phyloP scores from a whole-genome alignment of 2,329 filamentous ascomycete species.

The Teratosphaeriaceae sp. region DNA sequence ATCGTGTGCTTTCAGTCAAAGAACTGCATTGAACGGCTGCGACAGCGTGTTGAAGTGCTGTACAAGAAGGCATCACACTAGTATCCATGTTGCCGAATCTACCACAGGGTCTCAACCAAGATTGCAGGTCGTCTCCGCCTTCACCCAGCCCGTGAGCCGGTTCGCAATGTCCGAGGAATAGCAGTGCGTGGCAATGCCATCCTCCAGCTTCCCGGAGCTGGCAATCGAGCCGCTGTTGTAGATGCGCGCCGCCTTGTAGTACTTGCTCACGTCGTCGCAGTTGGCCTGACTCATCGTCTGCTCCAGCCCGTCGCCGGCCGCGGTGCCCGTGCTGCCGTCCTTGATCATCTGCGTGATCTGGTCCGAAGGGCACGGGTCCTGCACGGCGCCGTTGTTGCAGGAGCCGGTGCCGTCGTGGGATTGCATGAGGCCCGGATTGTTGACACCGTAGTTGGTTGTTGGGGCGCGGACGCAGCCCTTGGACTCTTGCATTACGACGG shows the following conservation, averaged over 20 bases:
- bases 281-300: slow-evolving; percentile 30
- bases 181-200: slow-evolving; percentile 45
- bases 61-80: too few species aligned
- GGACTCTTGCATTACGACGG: slow-evolving; percentile 41
- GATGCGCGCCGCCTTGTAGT: slow-evolving; percentile 44
- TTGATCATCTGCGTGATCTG: slow-evolving; percentile 36
- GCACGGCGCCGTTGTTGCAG: slow-evolving; percentile 30
- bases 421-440: slow-evolving; percentile 45
- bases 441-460: slow-evolving; percentile 36
- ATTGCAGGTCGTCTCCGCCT: slow-evolving; percentile 11
- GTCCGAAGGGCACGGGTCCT: slow-evolving; percentile 34
- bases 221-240: slow-evolving; percentile 43
- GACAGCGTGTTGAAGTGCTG: too few species aligned
- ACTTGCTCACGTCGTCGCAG: slow-evolving; percentile 32
- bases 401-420: slow-evolving; percentile 33
- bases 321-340: slow-evolving; percentile 40
- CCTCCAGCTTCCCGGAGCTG: slow-evolving; percentile 31
- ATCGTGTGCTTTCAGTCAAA: too few species aligned
- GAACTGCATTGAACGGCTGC: too few species aligned
- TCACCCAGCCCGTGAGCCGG: slow-evolving; percentile 38
- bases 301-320: slow-evolving; percentile 36
- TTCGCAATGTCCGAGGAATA: slow-evolving; percentile 50
- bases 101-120: too few species aligned
- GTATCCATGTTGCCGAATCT: too few species aligned
- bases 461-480: slow-evolving; percentile 42